A percentile compares a stretch with the other conserved stretches of the same genome.
Conservation (phyloP, 306 rosid species). For the Medicago ruthenica region DNA sequence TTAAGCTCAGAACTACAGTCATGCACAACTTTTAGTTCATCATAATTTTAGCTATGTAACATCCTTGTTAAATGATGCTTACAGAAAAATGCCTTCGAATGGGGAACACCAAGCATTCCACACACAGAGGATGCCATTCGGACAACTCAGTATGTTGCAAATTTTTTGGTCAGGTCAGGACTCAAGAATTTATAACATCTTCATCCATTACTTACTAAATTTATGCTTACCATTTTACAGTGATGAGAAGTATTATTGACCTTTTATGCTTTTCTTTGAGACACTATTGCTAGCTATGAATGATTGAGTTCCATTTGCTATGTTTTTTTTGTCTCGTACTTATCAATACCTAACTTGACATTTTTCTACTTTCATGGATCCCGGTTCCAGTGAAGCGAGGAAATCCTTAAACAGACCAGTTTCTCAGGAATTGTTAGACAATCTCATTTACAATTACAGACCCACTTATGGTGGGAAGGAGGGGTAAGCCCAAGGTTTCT, state of each 20-base stretch:
- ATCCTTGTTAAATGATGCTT: conserved; percentile 35
- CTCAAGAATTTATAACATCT: conserved; percentile 13
- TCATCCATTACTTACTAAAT: not conserved
- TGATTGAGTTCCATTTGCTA: conserved; percentile 23
- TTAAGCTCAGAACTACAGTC: not conserved
- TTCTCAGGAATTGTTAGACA: conserved; percentile 61
- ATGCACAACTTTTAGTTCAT: conserved; percentile 1
- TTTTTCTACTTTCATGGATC: conserved; percentile 23
- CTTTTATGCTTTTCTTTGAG: not conserved
- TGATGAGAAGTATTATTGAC: conserved; percentile 15
- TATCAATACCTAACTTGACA: conserved; percentile 10
- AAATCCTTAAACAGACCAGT: conserved; percentile 77
- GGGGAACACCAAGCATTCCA: conserved; percentile 70
- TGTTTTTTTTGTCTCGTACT: not conserved
- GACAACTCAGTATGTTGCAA: conserved; percentile 76
- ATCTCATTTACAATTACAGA: conserved; percentile 82
- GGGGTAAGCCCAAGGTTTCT: conserved; percentile 62
- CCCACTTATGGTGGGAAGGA: conserved; percentile 82
- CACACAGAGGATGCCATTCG: conserved; percentile 87
- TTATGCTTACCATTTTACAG: conserved; percentile 22
- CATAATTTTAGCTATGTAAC: conserved; percentile 28
- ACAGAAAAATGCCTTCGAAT: conserved; percentile 95
- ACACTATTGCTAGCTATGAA: conserved; percentile 10
- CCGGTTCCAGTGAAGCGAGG: conserved; percentile 81
- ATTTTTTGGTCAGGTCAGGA: conserved; percentile 84